Percentiles rank a stretch among this genome's conserved stretches.
Evolutionary conservation across 805 yeast species (phyloP).

Genomic region (Sungouiella blattae): DNA sequence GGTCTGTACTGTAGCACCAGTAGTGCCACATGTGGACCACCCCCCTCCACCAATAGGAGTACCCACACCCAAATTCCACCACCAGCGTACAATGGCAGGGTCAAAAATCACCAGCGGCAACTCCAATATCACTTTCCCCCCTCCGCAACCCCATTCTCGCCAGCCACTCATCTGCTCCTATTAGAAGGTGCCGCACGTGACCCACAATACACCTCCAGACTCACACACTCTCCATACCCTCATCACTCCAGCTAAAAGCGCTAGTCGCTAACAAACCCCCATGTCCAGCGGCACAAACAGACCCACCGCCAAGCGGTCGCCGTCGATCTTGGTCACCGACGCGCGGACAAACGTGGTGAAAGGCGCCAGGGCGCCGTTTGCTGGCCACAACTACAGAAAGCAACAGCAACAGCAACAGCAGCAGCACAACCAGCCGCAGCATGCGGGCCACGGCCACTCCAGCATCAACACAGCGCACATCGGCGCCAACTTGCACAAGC

Average conservation of each 20-base stretch:
- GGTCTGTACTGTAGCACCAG: too few species aligned
- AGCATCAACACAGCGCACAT: slow-evolving; percentile 16
- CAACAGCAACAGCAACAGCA: slow-evolving; percentile 31
- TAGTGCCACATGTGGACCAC: too few species aligned
- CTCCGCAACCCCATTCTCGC: too few species aligned
- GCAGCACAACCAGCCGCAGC: slow-evolving; percentile 5
- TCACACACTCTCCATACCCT: neutral
- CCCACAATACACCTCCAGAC: neutral
- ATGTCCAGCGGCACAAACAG: slow-evolving; percentile 19
- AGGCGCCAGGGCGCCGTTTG: slow-evolving; percentile 72
- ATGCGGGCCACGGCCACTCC: slow-evolving; percentile 8
- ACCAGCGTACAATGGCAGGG: too few species aligned
- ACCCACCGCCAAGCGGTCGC: slow-evolving; percentile 82
- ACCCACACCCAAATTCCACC: too few species aligned
- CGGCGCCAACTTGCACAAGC: slow-evolving; percentile 10
- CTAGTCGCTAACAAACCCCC: neutral
- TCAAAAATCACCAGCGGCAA: too few species aligned
- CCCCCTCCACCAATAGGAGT: too few species aligned
- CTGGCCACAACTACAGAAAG: slow-evolving; percentile 53
- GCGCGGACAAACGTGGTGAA: slow-evolving; percentile 54
- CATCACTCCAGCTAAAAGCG: neutral
- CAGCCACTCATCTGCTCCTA: too few species aligned
- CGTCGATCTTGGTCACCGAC: slow-evolving; percentile 91
- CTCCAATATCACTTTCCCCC: too few species aligned
- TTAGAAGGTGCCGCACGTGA: too few species aligned